phyloP scores from a whole-genome alignment of 768 basidiomycete species.

The Tubosaeta sp. region DNA sequence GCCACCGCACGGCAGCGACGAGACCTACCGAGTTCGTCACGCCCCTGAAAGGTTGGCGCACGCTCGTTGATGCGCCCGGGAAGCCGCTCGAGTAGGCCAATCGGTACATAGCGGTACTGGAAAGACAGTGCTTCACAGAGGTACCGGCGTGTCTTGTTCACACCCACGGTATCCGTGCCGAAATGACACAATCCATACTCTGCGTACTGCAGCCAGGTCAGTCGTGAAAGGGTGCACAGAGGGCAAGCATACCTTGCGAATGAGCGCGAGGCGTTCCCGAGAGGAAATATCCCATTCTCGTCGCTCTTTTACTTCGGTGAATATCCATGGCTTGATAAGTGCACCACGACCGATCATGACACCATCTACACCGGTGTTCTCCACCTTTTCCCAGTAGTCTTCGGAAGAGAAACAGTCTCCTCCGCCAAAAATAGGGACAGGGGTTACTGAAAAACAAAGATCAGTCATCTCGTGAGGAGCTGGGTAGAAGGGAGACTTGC shows the following conservation, averaged over 20 bases:
- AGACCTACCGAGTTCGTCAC: conserved; percentile 77
- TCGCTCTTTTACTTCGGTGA: conserved; percentile 90
- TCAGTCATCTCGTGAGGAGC: background rate
- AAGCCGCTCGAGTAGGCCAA: conserved; percentile 81
- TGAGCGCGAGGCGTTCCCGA: conserved; percentile 73
- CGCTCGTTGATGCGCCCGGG: conserved; percentile 88
- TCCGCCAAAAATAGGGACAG: conserved; percentile 94
- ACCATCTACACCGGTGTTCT: conserved; percentile 84
- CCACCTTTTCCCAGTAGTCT: conserved; percentile 74
- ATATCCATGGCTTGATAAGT: conserved; percentile 94
- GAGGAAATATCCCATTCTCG: conserved; percentile 93
- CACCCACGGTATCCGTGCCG: conserved; percentile 81
- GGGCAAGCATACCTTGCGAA: conserved; percentile 55
- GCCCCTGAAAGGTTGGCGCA: conserved; percentile 80
- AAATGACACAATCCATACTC: conserved; percentile 86
- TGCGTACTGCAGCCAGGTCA: conserved; percentile 53
- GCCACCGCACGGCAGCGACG: background rate
- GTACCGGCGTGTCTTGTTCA: conserved; percentile 89
- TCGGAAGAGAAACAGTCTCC: conserved; percentile 92
- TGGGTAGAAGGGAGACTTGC: conserved; percentile 38
- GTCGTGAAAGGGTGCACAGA: background rate
- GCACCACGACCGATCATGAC: conserved; percentile 95
- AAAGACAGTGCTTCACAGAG: conserved; percentile 95
- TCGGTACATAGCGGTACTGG: conserved; percentile 93
- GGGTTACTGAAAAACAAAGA: conserved; percentile 46